A percentile compares a stretch with the other conserved stretches of the same genome.
Evolutionary conservation across 768 basidiomycete genomes (phyloP).

Genomic region (Mrakia gelida): DNA sequence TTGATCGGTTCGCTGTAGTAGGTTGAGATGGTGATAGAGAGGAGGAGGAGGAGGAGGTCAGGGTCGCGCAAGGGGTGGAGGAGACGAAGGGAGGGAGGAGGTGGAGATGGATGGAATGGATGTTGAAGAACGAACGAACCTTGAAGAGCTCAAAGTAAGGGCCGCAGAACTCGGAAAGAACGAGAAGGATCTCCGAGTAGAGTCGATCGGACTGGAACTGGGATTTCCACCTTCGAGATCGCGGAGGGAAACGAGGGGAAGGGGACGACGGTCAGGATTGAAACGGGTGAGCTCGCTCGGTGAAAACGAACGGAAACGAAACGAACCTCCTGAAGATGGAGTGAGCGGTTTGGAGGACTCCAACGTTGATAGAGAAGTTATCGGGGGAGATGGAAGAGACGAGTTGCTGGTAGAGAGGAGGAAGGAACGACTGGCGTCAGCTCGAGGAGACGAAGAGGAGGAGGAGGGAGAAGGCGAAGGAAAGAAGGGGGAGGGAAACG

Average conservation of each 20-base stretch:
- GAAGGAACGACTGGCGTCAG: neutral
- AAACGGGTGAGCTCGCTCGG: neutral
- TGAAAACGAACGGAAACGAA: neutral
- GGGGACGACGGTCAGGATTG: no score
- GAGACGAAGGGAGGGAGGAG: neutral
- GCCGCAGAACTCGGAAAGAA: constrained; percentile 72
- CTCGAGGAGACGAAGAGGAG: constrained; percentile 13
- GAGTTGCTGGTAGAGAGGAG: constrained; percentile 63
- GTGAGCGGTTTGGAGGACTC: constrained; percentile 88
- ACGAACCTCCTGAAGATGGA: constrained; percentile 69
- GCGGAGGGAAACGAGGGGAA: neutral
- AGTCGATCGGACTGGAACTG: constrained; percentile 81
- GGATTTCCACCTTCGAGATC: constrained; percentile 83
- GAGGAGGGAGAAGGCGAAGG: neutral
- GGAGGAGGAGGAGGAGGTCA: neutral
- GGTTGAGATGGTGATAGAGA: neutral
- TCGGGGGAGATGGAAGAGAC: constrained; percentile 72
- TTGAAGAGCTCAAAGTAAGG: constrained; percentile 80
- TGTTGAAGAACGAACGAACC: constrained; percentile 43
- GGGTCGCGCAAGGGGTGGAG: no score
- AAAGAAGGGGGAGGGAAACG: neutral
- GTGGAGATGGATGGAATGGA: constrained; percentile 50
- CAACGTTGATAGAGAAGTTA: constrained; percentile 80
- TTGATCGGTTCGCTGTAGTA: constrained; percentile 46
- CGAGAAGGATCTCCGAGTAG: constrained; percentile 86